Percentiles rank a stretch among this genome's conserved stretches.
phyloP scores from a whole-genome alignment of 352 stramenopile genomes.

The Pythium brassicae region DNA sequence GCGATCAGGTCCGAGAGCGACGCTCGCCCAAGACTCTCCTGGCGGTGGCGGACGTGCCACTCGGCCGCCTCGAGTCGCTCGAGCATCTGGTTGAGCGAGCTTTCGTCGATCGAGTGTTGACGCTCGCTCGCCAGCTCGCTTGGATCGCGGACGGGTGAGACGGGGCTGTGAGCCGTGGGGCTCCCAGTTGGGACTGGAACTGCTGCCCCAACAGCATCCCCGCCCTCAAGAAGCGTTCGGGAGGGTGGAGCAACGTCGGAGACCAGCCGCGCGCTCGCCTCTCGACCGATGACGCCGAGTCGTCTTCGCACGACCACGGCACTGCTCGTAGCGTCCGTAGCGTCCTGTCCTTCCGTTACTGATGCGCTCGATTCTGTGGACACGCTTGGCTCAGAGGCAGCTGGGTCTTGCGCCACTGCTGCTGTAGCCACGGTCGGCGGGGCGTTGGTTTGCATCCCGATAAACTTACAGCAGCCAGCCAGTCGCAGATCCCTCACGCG shows the following conservation, averaged over 20 bases:
- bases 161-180: not conserved
- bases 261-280: not conserved
- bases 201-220: not conserved
- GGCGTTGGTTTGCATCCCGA: not conserved
- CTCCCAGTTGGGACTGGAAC: not conserved
- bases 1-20: constrained; percentile 18
- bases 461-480: not conserved
- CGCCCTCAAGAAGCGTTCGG: not conserved
- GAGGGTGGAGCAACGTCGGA: not conserved
- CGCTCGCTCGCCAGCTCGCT: not conserved
- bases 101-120: constrained; percentile 9
- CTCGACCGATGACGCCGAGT: constrained; percentile 3
- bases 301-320: not conserved
- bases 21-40: constrained; percentile 22
- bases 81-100: constrained; percentile 20
- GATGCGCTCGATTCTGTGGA: not conserved
- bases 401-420: not conserved
- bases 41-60: constrained; percentile 37
- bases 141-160: not conserved
- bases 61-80: constrained; percentile 41
- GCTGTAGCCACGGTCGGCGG: not conserved
- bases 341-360: not conserved
- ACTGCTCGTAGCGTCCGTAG: not conserved
- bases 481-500: too few relatives aligned
- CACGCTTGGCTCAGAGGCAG: too few relatives aligned